Evolutionary conservation across 2,329 filamentous ascomycete species (phyloP), one percentile per base, ranked within the genome.

Genomic region (Ramichloridium luteum): DNA sequence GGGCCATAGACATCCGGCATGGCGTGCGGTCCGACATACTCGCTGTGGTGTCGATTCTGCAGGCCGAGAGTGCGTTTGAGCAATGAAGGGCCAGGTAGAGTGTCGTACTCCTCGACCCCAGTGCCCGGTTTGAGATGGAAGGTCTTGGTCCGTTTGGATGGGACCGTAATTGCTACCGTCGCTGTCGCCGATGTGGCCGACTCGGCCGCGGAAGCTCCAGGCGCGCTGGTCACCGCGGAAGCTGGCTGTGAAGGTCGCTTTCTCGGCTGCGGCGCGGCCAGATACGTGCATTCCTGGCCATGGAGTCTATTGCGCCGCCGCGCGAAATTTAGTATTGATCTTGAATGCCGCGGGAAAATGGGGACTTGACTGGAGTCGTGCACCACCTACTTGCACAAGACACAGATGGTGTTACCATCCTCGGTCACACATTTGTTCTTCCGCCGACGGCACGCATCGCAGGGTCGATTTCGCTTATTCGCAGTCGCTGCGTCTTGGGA

Each of bases 271-370:
- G 42, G 42, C 10, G 39, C 37, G 35, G 77, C 73, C 26, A 75
- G 65, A 50, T 84, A 74, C 27, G 80, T 85, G 57, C 81, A 86
- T 44, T 80, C 75, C 50, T 80, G 71, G 45, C 73, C 74, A 55
- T 76, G 76, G 52, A 76, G 20, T 23, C n/a, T n/a, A n/a, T n/a
- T n/a, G n/a, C n/a, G n/a, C n/a, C n/a, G n/a, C n/a, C n/a, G n/a
- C n/a, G n/a, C n/a, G n/a, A n/a, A n/a, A n/a, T n/a, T n/a, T n/a
- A n/a, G n/a, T n/a, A n/a, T n/a, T n/a, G n/a, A n/a, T n/a, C 20
- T 23, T 23, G 8, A 23, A 23, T n/a, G 8, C 20, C 8, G 8
- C 8, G 8, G 20, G 20, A 23, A 23, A n/a, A 23, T 23, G 20
- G 8, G 20, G 20, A 8, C n/a, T 8, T 23, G 8, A 23, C 8